A percentile compares a stretch with the other conserved stretches of the same genome.
These are phyloP conservation scores for Beta lomatogona DNA, from an alignment of 179 eudicot genomes.

Conservation along the genomic window DNA sequence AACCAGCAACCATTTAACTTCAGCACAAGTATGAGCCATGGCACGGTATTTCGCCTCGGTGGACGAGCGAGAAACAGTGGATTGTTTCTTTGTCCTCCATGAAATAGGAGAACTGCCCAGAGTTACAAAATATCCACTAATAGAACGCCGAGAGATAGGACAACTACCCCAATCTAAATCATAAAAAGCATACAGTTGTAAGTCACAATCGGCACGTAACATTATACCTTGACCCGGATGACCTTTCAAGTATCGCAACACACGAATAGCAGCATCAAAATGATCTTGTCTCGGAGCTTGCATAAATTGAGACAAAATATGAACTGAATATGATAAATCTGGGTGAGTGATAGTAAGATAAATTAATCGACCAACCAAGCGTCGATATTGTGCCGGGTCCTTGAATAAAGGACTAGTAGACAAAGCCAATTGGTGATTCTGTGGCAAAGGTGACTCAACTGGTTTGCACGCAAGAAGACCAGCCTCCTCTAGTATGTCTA, in stretches of 20 bases:
- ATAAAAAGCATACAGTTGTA: neutral
- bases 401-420: neutral
- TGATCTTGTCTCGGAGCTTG: slow-evolving; percentile 6
- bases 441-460: neutral
- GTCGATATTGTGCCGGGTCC: neutral
- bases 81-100: neutral
- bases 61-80: neutral
- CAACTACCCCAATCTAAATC: neutral
- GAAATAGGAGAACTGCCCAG: neutral
- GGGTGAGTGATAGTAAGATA: slow-evolving; percentile 15
- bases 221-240: neutral
- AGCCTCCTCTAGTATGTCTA: neutral
- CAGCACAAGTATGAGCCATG: neutral
- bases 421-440: neutral
- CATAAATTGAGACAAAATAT: slow-evolving; percentile 14
- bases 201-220: neutral
- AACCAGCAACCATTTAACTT: neutral
- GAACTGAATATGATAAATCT: neutral
- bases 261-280: neutral
- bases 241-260: neutral
- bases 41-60: neutral
- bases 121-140: slow-evolving; percentile 4
- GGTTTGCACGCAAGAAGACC: neutral
- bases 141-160: neutral
- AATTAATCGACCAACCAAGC: neutral